These are phyloP conservation scores for Erythrobasidium hasegawianum DNA, from an alignment of 1,284 basidiomycete genomes.

Conservation along the genomic window DNA sequence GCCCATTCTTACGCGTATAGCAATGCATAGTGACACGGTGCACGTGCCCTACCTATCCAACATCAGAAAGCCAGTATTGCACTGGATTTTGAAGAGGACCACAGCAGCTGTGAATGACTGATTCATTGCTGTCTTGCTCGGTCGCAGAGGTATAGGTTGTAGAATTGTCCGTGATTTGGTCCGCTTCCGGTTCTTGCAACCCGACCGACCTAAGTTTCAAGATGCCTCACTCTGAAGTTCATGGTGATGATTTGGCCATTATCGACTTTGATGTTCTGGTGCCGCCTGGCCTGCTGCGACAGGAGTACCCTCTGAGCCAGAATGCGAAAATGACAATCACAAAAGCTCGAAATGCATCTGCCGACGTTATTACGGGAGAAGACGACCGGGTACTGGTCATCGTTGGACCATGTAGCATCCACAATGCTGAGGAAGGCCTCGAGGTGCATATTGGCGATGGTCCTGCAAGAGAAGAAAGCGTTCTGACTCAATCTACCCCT, in stretches of 20 bases:
- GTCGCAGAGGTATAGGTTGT: too few relatives aligned
- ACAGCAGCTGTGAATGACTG: too few relatives aligned
- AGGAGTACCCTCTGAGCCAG: constrained; percentile 66
- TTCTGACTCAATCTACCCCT: not conserved
- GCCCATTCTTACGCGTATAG: too few relatives aligned
- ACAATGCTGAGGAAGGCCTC: constrained; percentile 51
- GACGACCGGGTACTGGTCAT: constrained; percentile 84
- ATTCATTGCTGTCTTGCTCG: too few relatives aligned
- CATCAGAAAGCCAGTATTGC: too few relatives aligned
- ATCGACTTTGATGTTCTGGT: constrained; percentile 76
- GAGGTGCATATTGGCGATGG: constrained; percentile 8
- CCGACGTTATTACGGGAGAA: constrained; percentile 71
- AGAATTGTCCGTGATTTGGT: too few relatives aligned
- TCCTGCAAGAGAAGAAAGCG: not conserved
- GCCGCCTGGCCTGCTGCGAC: constrained; percentile 79
- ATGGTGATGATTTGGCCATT: constrained; percentile 24
- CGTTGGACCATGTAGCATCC: constrained; percentile 95
- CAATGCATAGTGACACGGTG: too few relatives aligned
- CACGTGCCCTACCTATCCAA: too few relatives aligned
- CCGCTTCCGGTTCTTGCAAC: too few relatives aligned
- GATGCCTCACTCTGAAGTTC: constrained; percentile 24
- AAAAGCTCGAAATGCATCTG: constrained; percentile 68
- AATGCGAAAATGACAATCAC: constrained; percentile 62
- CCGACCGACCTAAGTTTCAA: not conserved
- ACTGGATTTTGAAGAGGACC: too few relatives aligned